Base-by-base conservation (phyloP, 2,329 filamentous ascomycete genomes). In the Cladosporium colombiae region DNA sequence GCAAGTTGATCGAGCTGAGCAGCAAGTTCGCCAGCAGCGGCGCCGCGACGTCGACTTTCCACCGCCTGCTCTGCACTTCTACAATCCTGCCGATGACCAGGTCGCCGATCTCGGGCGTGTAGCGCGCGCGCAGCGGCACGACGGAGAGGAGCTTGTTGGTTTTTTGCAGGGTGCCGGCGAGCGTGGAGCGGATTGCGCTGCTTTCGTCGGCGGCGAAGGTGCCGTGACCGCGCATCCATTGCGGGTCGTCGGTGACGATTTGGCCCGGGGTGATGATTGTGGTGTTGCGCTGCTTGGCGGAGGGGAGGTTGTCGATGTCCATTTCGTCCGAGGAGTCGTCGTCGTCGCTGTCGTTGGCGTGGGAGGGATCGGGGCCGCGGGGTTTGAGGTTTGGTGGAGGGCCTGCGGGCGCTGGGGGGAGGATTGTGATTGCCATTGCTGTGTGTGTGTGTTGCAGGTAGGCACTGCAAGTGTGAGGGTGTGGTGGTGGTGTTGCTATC, bases 171-270 rank as follows among this genome's bases (percentile, higher is more conserved):
- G 90, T 94, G 74, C 95, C 95, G 7, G 93, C 93, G 35, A 99
- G 90, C 6, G 95, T 96, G 57, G 92, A 93, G 65, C 90, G 87
- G 75, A 99, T 99, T 66, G 88, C 85, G 5, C 85, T 86, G 61
- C 85, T 84, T 56, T 81, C 78, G 5, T 85, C 78, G 21, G 86
- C 85, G 56, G 91, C 83, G 78, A 92, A 97, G 59, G 95, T 99
- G 71, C 95, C 95, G 81, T 99, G 95, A 74, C 95, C 95, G 81
- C 93, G 80, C 94, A 98, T 98, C 92, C 92, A 98, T 83, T 97
- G 93, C n/a, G 92, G 86, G 78, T 97, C 93, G 70, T 89, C 86
- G 13, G 94, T 97, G 72, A 98, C 91, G 67, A 90, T 81, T 76
- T 96, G 91, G 74, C 94, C 95, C 0, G 94, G 94, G 0, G 93